A percentile compares a stretch with the other conserved stretches of the same genome.
phyloP scores from a whole-genome alignment of 148 eudicot genomes.

The Amaranthus cruentus region DNA sequence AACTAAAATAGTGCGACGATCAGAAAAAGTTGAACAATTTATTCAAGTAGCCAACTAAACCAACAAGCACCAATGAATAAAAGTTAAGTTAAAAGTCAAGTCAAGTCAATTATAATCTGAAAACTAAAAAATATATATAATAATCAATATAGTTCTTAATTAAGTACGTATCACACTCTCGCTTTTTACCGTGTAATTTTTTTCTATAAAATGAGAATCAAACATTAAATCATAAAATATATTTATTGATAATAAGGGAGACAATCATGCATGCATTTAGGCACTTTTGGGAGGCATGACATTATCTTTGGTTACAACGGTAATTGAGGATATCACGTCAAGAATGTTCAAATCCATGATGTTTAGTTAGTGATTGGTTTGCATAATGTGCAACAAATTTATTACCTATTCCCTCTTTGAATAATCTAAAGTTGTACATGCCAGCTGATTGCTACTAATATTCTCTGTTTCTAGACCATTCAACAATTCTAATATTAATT shows the following conservation, averaged over 20 bases:
- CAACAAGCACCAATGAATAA: too few relatives aligned
- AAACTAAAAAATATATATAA: too few relatives aligned
- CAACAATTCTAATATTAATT: background rate
- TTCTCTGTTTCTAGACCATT: background rate
- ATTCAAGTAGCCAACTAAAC: too few relatives aligned
- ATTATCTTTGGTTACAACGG: background rate
- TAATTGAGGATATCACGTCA: slow-evolving; percentile 8
- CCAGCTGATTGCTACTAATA: background rate
- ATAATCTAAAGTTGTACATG: too few relatives aligned
- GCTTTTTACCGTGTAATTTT: background rate
- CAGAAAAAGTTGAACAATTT: too few relatives aligned
- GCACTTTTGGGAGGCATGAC: background rate
- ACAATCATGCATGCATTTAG: background rate
- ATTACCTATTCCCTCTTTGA: too few relatives aligned
- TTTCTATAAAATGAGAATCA: background rate
- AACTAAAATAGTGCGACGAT: too few relatives aligned
- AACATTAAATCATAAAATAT: background rate
- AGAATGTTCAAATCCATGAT: background rate
- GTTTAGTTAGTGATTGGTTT: too few relatives aligned
- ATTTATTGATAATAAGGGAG: background rate
- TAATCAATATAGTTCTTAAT: background rate
- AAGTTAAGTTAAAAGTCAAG: too few relatives aligned
- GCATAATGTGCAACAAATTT: too few relatives aligned
- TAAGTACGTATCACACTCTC: background rate
- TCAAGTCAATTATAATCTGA: too few relatives aligned